phyloP scores from a whole-genome alignment of 768 basidiomycete genomes.

The Lactarius tabidus region DNA sequence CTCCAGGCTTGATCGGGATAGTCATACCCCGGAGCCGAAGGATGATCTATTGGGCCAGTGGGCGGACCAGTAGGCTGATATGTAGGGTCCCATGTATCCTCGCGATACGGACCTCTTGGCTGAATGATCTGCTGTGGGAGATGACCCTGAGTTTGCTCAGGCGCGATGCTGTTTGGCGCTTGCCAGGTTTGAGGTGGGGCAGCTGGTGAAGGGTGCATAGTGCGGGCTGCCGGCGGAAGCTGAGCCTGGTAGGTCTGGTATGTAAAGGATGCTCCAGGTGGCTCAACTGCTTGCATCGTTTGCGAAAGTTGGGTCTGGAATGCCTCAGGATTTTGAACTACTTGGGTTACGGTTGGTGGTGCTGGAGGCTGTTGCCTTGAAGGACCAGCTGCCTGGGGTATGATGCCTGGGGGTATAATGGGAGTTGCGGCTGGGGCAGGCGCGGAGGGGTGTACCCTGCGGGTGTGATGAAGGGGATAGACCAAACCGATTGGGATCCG shows the following conservation, averaged over 20 bases:
- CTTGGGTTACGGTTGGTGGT: constrained; percentile 25
- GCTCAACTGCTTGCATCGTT: constrained; percentile 24
- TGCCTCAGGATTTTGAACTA: constrained; percentile 20
- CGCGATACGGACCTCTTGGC: constrained; percentile 25
- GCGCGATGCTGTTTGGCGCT: constrained; percentile 53
- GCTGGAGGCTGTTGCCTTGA: constrained; percentile 22
- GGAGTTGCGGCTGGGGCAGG: constrained; percentile 19
- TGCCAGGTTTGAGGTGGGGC: constrained; percentile 65
- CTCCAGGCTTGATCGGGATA: constrained; percentile 53
- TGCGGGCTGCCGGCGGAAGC: constrained; percentile 36
- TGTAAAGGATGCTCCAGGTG: constrained; percentile 29
- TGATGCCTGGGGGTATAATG: constrained; percentile 12
- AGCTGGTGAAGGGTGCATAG: constrained; percentile 45
- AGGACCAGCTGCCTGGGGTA: constrained; percentile 19
- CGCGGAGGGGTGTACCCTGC: constrained; percentile 11
- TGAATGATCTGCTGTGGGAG: constrained; percentile 34
- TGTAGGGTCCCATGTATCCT: constrained; percentile 47
- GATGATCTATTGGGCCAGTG: constrained; percentile 45
- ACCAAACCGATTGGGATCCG: constrained; percentile 20
- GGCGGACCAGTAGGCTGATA: constrained; percentile 44
- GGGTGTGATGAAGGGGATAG: neutral
- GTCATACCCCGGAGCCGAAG: constrained; percentile 45
- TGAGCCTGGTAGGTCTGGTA: constrained; percentile 38
- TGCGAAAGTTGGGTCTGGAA: constrained; percentile 21
- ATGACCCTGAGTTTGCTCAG: constrained; percentile 58